These are phyloP conservation scores for Saccharomyces hybrid DNA, from an alignment of 1,139 yeast species.

Conservation along the genomic window DNA sequence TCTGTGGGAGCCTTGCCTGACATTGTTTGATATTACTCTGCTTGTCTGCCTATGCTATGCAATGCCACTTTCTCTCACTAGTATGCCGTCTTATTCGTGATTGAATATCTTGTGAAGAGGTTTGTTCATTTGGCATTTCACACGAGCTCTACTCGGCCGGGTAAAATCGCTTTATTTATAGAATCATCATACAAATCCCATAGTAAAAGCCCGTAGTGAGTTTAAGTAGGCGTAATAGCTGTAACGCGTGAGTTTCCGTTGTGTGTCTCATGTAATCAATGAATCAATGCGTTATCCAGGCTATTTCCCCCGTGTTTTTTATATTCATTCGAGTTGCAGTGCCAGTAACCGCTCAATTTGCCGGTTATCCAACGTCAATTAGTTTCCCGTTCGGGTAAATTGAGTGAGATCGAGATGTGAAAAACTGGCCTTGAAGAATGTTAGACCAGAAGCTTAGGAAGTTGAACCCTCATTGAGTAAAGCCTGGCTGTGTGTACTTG, in stretches of 20 bases:
- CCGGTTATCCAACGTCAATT: not conserved
- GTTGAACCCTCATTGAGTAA: not conserved
- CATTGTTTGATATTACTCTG: not conserved
- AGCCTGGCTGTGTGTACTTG: not conserved
- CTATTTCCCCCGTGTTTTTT: not conserved
- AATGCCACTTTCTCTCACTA: not conserved
- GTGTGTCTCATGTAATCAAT: not conserved
- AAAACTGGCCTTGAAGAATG: not conserved
- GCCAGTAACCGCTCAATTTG: not conserved
- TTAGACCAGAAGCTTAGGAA: not conserved
- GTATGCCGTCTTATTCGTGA: not conserved
- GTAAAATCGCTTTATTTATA: not conserved
- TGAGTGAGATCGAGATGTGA: not conserved
- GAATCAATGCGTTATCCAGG: not conserved
- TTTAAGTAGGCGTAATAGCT: too few species aligned
- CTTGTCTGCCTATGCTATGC: not conserved
- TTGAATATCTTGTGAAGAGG: not conserved
- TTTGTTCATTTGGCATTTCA: not conserved
- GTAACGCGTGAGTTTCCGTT: not conserved
- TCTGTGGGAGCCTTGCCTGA: conserved; percentile 6
- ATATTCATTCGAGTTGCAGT: not conserved
- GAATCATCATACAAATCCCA: not conserved
- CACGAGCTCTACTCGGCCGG: not conserved
- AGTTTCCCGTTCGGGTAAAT: conserved; percentile 8
- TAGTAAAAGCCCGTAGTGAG: not conserved